Conservation (phyloP, 1,139 yeast genomes). For the Blastobotrys ciferrii region DNA sequence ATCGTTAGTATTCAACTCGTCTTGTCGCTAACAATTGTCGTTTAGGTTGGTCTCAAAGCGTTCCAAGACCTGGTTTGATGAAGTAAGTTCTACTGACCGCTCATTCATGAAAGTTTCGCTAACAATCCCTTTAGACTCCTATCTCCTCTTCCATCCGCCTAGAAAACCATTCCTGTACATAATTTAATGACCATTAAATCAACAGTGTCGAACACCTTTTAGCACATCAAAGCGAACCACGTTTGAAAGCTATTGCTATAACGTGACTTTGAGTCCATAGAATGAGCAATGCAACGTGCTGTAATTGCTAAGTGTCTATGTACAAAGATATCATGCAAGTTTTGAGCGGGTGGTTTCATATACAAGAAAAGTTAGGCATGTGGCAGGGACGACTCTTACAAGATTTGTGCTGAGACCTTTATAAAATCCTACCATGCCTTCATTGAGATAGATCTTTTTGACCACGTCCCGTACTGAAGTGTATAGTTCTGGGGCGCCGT, state of each 20-base stretch:
- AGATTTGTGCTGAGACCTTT: conserved; percentile 80
- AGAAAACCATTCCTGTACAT: conserved; percentile 22
- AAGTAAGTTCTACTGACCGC: conserved; percentile 42
- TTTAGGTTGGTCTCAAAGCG: conserved; percentile 77
- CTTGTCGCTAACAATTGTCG: conserved; percentile 13
- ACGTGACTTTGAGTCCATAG: not conserved
- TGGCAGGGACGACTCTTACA: conserved; percentile 84
- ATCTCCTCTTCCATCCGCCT: conserved; percentile 75
- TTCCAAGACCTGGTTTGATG: conserved; percentile 81
- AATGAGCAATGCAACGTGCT: not conserved
- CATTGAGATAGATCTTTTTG: conserved; percentile 41
- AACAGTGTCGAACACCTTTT: not conserved
- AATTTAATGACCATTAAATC: conserved; percentile 4
- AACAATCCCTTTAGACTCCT: conserved; percentile 45
- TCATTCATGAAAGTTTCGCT: not conserved
- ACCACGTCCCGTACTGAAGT: conserved; percentile 32
- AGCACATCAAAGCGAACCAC: not conserved
- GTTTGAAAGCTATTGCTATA: not conserved
- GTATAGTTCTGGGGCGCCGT: conserved; percentile 26
- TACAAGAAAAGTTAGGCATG: conserved; percentile 75
- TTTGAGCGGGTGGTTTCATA: conserved; percentile 59
- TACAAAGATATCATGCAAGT: conserved; percentile 11
- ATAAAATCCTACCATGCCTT: conserved; percentile 65
- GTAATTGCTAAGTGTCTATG: not conserved
- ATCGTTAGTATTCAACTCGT: not conserved